These are phyloP conservation scores for Wickerhamomyces rabaulensis DNA, from an alignment of 805 yeast genomes.

Conservation along the genomic window DNA sequence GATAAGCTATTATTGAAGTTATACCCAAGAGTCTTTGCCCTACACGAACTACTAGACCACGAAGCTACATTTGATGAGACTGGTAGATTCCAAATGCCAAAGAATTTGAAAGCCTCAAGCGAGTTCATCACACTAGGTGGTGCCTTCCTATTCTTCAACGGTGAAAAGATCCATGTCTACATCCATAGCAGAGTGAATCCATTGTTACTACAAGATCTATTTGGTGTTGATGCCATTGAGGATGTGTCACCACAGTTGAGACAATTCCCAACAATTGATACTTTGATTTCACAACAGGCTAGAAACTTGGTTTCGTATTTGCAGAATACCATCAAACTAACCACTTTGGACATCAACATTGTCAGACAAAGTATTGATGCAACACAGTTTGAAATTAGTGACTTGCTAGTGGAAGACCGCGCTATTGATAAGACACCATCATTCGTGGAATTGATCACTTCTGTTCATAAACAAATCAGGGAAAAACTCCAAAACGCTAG, in stretches of 20 bases:
- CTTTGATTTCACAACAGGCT: slow-evolving; percentile 64
- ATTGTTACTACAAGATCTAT: slow-evolving; percentile 63
- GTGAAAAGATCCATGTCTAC: slow-evolving; percentile 54
- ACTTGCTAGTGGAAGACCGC: slow-evolving; percentile 70
- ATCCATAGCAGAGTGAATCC: slow-evolving; percentile 66
- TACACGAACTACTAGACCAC: slow-evolving; percentile 56
- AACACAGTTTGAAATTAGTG: slow-evolving; percentile 36
- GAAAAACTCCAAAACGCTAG: slow-evolving; percentile 45
- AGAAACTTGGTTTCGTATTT: slow-evolving; percentile 57
- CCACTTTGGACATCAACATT: slow-evolving; percentile 45
- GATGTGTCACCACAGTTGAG: slow-evolving; percentile 27
- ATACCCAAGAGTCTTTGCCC: slow-evolving; percentile 74
- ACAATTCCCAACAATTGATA: slow-evolving; percentile 65
- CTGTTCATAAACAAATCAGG: slow-evolving; percentile 60
- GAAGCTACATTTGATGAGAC: slow-evolving; percentile 47
- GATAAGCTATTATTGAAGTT: slow-evolving; percentile 56
- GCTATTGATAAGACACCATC: slow-evolving; percentile 46
- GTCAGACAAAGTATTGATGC: slow-evolving; percentile 64
- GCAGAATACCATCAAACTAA: slow-evolving; percentile 33
- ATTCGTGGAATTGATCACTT: slow-evolving; percentile 61
- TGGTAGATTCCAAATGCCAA: slow-evolving; percentile 45
- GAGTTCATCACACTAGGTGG: slow-evolving; percentile 54
- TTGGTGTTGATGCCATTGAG: slow-evolving; percentile 47
- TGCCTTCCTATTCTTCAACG: slow-evolving; percentile 73
- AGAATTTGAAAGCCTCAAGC: slow-evolving; percentile 39